Evolutionary conservation across 495 filamentous ascomycete species (phyloP).

Genomic region (Xylaria nigripes): DNA sequence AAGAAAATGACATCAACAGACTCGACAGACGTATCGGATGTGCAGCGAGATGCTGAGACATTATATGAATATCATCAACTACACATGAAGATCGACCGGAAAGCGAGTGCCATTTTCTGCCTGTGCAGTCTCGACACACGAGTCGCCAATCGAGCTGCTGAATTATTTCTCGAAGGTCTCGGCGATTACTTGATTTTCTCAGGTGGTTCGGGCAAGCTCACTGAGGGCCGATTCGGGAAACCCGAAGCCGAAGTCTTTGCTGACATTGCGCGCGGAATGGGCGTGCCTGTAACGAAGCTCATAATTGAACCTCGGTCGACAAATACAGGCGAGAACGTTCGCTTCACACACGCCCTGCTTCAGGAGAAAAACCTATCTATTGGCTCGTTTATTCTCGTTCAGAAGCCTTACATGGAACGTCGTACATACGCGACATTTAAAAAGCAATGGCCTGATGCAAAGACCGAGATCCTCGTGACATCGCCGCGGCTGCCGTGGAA

Average conservation of each 20-base stretch:
- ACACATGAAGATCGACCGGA: conserved; percentile 16
- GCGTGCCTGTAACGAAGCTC: conserved; percentile 22
- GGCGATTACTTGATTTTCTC: conserved; percentile 31
- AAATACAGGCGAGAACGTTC: conserved; percentile 36
- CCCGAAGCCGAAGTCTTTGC: conserved; percentile 33
- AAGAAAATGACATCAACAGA: neutral
- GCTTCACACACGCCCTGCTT: conserved; percentile 29
- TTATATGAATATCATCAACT: conserved; percentile 37
- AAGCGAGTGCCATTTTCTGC: conserved; percentile 28
- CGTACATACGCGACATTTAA: conserved; percentile 33
- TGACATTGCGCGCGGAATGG: conserved; percentile 22
- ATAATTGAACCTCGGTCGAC: conserved; percentile 27
- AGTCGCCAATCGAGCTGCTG: conserved; percentile 28
- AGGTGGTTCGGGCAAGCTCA: conserved; percentile 27
- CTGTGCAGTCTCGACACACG: conserved; percentile 34
- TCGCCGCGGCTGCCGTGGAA: conserved; percentile 25
- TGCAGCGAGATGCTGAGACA: conserved; percentile 30
- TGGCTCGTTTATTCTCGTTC: conserved; percentile 25
- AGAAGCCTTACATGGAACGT: conserved; percentile 38
- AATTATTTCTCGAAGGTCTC: conserved; percentile 25
- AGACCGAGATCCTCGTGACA: conserved; percentile 23
- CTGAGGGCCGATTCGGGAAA: conserved; percentile 20
- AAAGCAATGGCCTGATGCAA: conserved; percentile 30
- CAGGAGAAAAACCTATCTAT: conserved; percentile 13
- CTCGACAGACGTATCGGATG: conserved; percentile 1